phyloP scores from a whole-genome alignment of 1,284 basidiomycete genomes.

The Flammula alnicola region DNA sequence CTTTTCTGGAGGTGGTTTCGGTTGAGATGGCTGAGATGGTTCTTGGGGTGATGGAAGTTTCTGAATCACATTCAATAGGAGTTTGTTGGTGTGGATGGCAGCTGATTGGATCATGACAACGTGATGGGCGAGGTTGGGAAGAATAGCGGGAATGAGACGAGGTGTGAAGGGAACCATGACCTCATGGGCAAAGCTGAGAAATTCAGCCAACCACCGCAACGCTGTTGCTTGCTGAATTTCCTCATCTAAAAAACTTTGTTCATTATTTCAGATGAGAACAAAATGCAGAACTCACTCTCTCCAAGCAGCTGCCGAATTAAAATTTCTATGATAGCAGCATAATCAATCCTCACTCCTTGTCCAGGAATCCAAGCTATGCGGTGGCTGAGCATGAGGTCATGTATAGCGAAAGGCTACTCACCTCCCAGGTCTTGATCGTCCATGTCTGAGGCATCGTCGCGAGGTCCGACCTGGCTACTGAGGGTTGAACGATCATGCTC shows the following conservation, averaged over 20 bases:
- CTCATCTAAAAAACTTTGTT: constrained; percentile 59
- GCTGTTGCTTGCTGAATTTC: constrained; percentile 90
- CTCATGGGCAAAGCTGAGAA: constrained; percentile 86
- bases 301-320: constrained; percentile 88
- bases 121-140: constrained; percentile 94
- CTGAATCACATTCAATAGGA: constrained; percentile 86
- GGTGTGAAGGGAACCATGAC: constrained; percentile 96
- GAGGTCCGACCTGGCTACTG: constrained; percentile 45
- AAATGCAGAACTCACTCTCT: constrained; percentile 65
- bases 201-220: constrained; percentile 91
- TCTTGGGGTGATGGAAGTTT: constrained; percentile 76
- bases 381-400: background rate
- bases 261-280: background rate
- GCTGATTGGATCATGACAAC: constrained; percentile 87
- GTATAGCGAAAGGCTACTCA: constrained; percentile 34
- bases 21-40: constrained; percentile 46
- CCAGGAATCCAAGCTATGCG: constrained; percentile 84
- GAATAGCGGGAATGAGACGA: constrained; percentile 87
- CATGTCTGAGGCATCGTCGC: constrained; percentile 52
- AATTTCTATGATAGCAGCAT: constrained; percentile 92
- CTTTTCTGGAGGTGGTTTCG: constrained; percentile 35
- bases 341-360: constrained; percentile 91
- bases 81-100: constrained; percentile 87
- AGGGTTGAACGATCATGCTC: constrained; percentile 40
- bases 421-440: constrained; percentile 70